These are phyloP conservation scores for Trametes cingulata DNA, from an alignment of 768 basidiomycete species.

Conservation along the genomic window DNA sequence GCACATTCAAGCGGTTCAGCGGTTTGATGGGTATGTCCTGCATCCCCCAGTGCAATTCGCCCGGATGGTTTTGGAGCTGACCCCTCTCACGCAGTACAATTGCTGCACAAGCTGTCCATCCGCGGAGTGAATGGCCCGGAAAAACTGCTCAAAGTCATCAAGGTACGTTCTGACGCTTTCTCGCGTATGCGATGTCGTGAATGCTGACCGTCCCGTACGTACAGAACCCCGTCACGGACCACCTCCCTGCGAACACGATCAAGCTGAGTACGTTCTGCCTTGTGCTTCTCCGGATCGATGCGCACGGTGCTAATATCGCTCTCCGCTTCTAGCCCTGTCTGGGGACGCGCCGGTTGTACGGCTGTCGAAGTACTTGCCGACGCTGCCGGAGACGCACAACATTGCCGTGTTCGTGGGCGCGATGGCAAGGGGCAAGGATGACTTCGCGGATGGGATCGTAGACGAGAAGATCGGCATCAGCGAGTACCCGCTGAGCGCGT, in stretches of 20 bases:
- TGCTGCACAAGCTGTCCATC: slow-evolving; percentile 94
- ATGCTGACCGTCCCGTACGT: not conserved
- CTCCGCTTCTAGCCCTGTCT: slow-evolving; percentile 65
- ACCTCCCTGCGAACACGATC: slow-evolving; percentile 91
- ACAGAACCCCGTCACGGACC: slow-evolving; percentile 92
- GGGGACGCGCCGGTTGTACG: slow-evolving; percentile 85
- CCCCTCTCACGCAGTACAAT: slow-evolving; percentile 66
- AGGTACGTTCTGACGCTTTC: slow-evolving; percentile 48
- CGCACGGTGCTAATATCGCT: slow-evolving; percentile 3
- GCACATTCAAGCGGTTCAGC: slow-evolving; percentile 98
- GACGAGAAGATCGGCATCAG: slow-evolving; percentile 98
- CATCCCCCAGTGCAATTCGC: not conserved
- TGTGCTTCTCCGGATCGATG: not conserved
- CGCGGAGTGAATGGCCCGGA: slow-evolving; percentile 96
- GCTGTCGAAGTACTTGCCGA: slow-evolving; percentile 81
- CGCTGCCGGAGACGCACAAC: slow-evolving; percentile 83
- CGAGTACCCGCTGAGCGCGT: slow-evolving; percentile 89
- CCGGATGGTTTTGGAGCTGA: not conserved
- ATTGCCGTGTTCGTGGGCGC: slow-evolving; percentile 97
- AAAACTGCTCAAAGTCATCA: slow-evolving; percentile 95
- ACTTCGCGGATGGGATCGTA: slow-evolving; percentile 93
- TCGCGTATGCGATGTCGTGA: not conserved
- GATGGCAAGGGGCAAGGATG: slow-evolving; percentile 95
- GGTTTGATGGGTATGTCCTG: slow-evolving; percentile 86
- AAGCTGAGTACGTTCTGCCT: slow-evolving; percentile 77